phyloP scores from a whole-genome alignment of 805 yeast species.

The Metschnikowia kofuensis region DNA sequence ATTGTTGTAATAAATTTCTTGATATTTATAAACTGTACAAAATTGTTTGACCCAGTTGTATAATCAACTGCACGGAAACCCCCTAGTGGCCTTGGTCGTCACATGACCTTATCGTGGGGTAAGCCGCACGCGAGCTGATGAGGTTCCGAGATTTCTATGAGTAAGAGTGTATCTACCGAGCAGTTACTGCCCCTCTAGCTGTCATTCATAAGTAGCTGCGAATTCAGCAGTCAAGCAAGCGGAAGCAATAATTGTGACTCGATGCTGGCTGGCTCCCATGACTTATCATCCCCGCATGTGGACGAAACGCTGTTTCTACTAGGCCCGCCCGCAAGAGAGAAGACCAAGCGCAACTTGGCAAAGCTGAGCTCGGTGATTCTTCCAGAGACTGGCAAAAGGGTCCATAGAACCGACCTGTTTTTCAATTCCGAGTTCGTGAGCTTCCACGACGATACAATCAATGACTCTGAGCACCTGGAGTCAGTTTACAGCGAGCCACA shows the following conservation, averaged over 20 bases:
- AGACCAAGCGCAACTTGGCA: conserved; percentile 5
- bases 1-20: too few species aligned
- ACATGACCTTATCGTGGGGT: conserved; percentile 1
- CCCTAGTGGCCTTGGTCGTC: background rate
- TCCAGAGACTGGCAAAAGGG: conserved; percentile 38
- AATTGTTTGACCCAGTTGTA: background rate
- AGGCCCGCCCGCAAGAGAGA: conserved; percentile 1
- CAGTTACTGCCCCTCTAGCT: too few species aligned
- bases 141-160: background rate
- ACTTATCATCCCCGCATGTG: too few species aligned
- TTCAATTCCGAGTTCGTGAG: conserved; percentile 24
- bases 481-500: background rate
- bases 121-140: conserved; percentile 1
- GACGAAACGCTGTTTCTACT: conserved; percentile 8
- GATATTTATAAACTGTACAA: too few species aligned
- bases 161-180: too few species aligned
- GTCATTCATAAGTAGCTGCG: too few species aligned
- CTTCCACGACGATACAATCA: conserved; percentile 17
- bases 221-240: background rate
- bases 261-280: background rate
- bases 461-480: conserved; percentile 16
- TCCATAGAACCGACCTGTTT: conserved; percentile 32
- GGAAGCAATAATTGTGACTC: background rate
- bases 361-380: conserved; percentile 36
- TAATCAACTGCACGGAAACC: background rate